Evolutionary conservation across 2,329 filamentous ascomycete species (phyloP), one percentile per base, ranked within the genome.

Genomic region (Trichoderma asperellum): DNA sequence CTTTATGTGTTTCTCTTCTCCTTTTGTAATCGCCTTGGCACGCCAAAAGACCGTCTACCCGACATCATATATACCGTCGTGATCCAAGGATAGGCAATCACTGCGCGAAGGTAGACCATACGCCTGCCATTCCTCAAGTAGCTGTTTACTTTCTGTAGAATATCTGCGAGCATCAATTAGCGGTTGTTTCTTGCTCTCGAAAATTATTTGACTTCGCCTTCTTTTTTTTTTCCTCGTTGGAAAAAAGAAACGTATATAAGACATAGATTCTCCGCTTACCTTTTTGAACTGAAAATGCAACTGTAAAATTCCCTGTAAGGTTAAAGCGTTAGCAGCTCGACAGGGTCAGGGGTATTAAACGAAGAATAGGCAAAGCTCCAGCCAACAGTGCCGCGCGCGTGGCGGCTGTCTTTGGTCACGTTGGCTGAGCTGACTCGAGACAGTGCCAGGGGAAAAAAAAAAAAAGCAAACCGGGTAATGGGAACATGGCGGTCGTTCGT

Each of bases 211-310:
- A 24, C 24, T 24, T 24, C 24, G 24, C 24, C 24, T 18, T 37
- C 6, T 37, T 5, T 24, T 24, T 11, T 29, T 34, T 49, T 27
- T 61, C 11, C 16, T n/a, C 16, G 7, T n/a, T n/a, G 7, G 11
- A 5, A 16, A 11, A 14, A 6, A 24, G 7, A n/a, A 24, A 7
- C 27, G 10, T 24, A 21, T 14, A 7, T 1, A 57, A 27, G 6
- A 7, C 12, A 29, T 16, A n/a, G n/a, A 18, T 53, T 61, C 37
- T 68, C 27, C 32, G 24, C 81, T 77, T 81, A 96, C 94, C 89
- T 97, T 97, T 81, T 98, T 99, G 85, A 98, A 97, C 80, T 97
- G 94, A 79, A 99, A 99, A 79, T 98, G 95, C 70, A 99, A 87
- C 82, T 97, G 94, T 69, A 99, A 83, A 75, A 98, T 97, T 65